Percentiles rank a stretch among this genome's conserved stretches.
These are phyloP conservation scores for Stephanodiscus triporus DNA, from an alignment of 108 stramenopile species.

Conservation along the genomic window DNA sequence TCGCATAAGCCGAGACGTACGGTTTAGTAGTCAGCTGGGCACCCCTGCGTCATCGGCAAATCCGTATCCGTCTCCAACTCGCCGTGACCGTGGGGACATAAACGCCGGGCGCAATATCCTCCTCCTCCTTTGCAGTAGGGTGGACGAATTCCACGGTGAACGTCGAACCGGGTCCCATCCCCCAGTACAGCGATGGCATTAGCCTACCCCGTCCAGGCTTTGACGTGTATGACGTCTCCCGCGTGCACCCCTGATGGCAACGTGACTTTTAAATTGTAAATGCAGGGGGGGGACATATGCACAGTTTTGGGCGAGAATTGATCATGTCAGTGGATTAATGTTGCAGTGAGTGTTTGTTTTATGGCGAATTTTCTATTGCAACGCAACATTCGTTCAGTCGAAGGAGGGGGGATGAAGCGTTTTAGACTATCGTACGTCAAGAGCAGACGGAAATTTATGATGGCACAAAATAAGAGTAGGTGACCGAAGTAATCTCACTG, in stretches of 20 bases:
- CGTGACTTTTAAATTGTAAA: constrained; percentile 51
- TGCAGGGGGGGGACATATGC: not conserved
- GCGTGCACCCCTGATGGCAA: constrained; percentile 70
- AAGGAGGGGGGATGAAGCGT: constrained; percentile 1
- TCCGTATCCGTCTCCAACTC: constrained; percentile 30
- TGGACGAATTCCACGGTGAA: constrained; percentile 84
- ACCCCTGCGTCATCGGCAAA: not conserved
- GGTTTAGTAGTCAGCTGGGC: not conserved
- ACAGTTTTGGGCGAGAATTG: not conserved
- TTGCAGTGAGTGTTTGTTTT: not conserved
- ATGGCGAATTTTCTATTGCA: too few relatives aligned
- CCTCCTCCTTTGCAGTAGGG: constrained; percentile 39
- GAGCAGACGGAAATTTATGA: not conserved
- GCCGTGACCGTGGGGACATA: constrained; percentile 49
- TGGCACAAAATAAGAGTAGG: too few relatives aligned
- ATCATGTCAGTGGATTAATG: not conserved
- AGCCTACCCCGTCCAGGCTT: constrained; percentile 85
- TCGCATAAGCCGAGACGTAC: not conserved
- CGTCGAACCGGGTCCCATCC: constrained; percentile 81
- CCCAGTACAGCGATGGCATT: constrained; percentile 82
- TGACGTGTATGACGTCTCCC: constrained; percentile 81
- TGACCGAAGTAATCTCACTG: too few relatives aligned
- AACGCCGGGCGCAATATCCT: constrained; percentile 36
- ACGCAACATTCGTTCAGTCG: not conserved
- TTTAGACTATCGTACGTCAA: not conserved